Evolutionary conservation across 169 alveolate genomes (phyloP), one percentile per base, ranked within the genome.

Genomic region (Plasmodium fragile): DNA sequence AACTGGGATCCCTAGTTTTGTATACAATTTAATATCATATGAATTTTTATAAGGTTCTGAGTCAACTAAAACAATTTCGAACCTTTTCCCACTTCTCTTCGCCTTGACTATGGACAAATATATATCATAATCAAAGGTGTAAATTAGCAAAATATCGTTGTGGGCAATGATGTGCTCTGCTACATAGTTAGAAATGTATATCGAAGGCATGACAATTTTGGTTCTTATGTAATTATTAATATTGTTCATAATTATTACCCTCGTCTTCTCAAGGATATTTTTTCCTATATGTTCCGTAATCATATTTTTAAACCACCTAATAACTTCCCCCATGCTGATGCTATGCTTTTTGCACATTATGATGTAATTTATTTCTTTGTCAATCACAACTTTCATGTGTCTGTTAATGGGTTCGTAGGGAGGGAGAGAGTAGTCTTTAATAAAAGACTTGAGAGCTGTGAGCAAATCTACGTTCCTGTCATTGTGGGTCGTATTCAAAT

Each of bases 311-410:
- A 95, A 81, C 96, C 96, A 95, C 22, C 95, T 95, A 45, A 95
- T 95, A 10, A 95, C 95, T 65, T 95, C 95, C 55, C 96, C 96
- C 95, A 95, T 95, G 18, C 96, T 95, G 59, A 95, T 85, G 77
- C 95, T 95, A 77, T 95, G 96, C 32, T 95, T 95, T 84, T 95
- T 82, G 81, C 95, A 95, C 65, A 93, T 82, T 25, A 95, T 95
- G 71, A 95, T 95, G 90, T 82, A 95, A 71, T 95, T 81, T 32
- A 95, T 92, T 43, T 95, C 96, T 81, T 91, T 85, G 81, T 95
- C 96, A 55, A 95, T 83, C 4, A 92, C 85, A 91, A 92, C 72
- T 81, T 95, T 95, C 83, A 95, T 73, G 36, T 95, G 96, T 30
- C 78, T 95, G 71, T 92, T 95, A 18, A 95, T 95, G 11, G 95